These are phyloP conservation scores for Beta corolliflora DNA, from an alignment of 179 eudicot species.

Conservation along the genomic window DNA sequence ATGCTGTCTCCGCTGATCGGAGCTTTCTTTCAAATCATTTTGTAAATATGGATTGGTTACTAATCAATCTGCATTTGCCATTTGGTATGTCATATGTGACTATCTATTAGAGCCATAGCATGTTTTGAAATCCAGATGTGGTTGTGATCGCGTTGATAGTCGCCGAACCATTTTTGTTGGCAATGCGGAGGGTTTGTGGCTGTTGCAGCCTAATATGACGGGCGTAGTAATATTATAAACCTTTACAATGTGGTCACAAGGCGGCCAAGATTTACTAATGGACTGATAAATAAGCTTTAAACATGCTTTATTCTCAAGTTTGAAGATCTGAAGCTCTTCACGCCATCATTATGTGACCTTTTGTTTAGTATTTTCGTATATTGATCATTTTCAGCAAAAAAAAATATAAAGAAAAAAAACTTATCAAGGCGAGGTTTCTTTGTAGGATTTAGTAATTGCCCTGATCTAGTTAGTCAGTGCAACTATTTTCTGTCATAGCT, in stretches of 20 bases:
- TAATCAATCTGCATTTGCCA: neutral
- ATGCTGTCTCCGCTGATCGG: neutral
- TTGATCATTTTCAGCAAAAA: neutral
- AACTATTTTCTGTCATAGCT: neutral
- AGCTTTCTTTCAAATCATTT: neutral
- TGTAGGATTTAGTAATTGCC: neutral
- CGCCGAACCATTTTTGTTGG: no score
- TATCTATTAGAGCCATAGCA: neutral
- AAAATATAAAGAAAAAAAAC: neutral
- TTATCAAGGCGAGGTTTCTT: neutral
- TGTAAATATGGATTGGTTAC: neutral
- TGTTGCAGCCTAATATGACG: no score
- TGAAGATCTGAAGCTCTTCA: neutral
- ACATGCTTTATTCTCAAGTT: neutral
- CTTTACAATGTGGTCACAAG: no score
- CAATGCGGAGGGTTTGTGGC: no score
- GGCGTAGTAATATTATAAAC: no score
- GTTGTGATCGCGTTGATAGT: no score
- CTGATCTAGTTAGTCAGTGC: neutral
- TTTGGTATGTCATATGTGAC: no score
- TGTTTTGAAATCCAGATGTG: no score
- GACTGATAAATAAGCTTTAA: neutral
- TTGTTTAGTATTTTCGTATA: neutral
- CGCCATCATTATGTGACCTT: neutral
- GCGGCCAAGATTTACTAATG: no score